These are phyloP conservation scores for Nitzschia palea DNA, from an alignment of 108 stramenopile species.

Conservation along the genomic window DNA sequence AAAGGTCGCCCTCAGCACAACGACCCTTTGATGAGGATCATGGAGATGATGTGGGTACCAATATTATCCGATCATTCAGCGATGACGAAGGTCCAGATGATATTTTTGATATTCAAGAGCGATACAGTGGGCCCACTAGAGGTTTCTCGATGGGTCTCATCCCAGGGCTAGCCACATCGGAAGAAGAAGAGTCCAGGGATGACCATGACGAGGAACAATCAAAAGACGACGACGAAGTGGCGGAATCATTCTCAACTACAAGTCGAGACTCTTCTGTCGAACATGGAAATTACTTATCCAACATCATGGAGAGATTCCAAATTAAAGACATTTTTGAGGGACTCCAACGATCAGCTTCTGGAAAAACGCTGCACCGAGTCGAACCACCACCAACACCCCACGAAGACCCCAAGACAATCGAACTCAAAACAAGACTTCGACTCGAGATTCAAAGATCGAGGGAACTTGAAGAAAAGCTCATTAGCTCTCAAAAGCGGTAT, in stretches of 20 bases:
- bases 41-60: background rate
- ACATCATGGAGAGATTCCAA: constrained; percentile 1
- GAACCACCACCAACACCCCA: background rate
- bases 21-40: background rate
- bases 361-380: background rate
- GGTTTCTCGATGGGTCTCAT: too few species aligned
- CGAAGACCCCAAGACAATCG: background rate
- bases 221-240: background rate
- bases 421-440: background rate
- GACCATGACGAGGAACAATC: background rate
- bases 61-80: constrained; percentile 8
- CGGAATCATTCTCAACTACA: background rate
- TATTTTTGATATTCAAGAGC: constrained; percentile 13
- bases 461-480: background rate
- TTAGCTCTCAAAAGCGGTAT: background rate
- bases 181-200: background rate
- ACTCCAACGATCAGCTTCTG: background rate
- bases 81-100: constrained; percentile 10
- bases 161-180: background rate
- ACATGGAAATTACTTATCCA: constrained; percentile 1
- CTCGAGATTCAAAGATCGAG: background rate
- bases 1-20: background rate
- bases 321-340: constrained; percentile 12
- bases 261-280: background rate
- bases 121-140: background rate